A percentile compares a stretch with the other conserved stretches of the same genome.
Conservation (phyloP, 768 basidiomycete species). For the Collybia sp. region DNA sequence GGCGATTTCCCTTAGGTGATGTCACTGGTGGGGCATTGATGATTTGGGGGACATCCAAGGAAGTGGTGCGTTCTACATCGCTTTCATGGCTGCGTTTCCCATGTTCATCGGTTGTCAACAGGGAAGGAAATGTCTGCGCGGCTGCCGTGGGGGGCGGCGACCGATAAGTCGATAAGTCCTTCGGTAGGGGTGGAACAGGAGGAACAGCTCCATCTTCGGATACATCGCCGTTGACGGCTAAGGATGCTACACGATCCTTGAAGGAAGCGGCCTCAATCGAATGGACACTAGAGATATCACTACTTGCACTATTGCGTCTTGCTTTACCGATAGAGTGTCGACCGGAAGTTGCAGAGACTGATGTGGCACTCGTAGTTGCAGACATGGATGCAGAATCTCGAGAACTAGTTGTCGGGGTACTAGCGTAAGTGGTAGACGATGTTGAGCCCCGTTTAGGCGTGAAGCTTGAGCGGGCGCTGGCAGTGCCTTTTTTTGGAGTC, state of each 20-base stretch:
- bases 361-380: slow-evolving; percentile 72
- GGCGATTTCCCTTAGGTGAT: slow-evolving; percentile 27
- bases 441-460: slow-evolving; percentile 86
- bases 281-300: slow-evolving; percentile 76
- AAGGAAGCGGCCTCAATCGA: slow-evolving; percentile 60
- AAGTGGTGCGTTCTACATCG: slow-evolving; percentile 41
- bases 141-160: slow-evolving; percentile 63
- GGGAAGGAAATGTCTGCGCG: slow-evolving; percentile 44
- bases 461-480: slow-evolving; percentile 64
- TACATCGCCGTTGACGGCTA: slow-evolving; percentile 54
- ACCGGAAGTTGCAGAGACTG: slow-evolving; percentile 66
- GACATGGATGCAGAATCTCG: slow-evolving; percentile 86
- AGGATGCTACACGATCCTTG: slow-evolving; percentile 65
- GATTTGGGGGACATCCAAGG: slow-evolving; percentile 46
- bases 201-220: slow-evolving; percentile 71
- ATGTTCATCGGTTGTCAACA: slow-evolving; percentile 36
- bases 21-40: slow-evolving; percentile 24
- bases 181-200: slow-evolving; percentile 89
- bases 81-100: slow-evolving; percentile 38
- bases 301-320: slow-evolving; percentile 79
- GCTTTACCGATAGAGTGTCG: slow-evolving; percentile 68
- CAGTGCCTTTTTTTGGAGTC: slow-evolving; percentile 60
- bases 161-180: slow-evolving; percentile 77
- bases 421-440: slow-evolving; percentile 82
- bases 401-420: slow-evolving; percentile 75